These are phyloP conservation scores for Citrullus colocynthis DNA, from an alignment of 306 rosid genomes.

Conservation along the genomic window DNA sequence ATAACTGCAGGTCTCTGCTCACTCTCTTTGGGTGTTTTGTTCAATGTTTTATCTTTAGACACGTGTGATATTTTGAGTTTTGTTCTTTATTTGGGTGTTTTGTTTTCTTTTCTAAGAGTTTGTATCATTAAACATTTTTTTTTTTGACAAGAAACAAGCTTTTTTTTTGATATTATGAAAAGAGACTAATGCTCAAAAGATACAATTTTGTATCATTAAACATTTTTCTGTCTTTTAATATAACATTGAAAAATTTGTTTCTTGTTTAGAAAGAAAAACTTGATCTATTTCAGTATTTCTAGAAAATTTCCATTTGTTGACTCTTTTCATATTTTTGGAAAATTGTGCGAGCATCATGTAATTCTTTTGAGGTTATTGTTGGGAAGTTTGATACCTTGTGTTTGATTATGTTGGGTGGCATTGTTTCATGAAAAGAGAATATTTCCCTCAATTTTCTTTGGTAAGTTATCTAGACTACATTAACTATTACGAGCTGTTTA, in stretches of 20 bases:
- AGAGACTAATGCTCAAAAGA: too few relatives aligned
- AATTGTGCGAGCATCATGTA: background rate
- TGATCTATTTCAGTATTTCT: background rate
- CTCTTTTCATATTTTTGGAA: background rate
- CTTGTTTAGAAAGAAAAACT: background rate
- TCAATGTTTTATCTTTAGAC: background rate
- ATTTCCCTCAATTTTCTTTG: background rate
- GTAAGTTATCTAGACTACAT: background rate
- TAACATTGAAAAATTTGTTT: background rate
- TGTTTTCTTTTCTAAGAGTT: background rate
- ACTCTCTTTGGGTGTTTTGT: background rate
- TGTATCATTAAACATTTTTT: background rate
- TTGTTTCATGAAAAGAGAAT: background rate
- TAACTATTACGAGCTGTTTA: background rate
- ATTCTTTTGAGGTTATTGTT: background rate
- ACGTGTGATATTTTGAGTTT: background rate
- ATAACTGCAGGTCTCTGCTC: background rate
- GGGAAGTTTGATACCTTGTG: background rate
- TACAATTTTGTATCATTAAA: background rate
- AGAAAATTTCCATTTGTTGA: background rate
- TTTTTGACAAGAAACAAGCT: too few relatives aligned
- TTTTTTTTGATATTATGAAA: too few relatives aligned
- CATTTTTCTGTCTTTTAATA: background rate
- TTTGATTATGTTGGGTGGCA: constrained; percentile 1
- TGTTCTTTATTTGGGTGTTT: background rate